Base-by-base conservation (phyloP, 2,329 filamentous ascomycete genomes). In the Colletotrichum brevisporum region DNA sequence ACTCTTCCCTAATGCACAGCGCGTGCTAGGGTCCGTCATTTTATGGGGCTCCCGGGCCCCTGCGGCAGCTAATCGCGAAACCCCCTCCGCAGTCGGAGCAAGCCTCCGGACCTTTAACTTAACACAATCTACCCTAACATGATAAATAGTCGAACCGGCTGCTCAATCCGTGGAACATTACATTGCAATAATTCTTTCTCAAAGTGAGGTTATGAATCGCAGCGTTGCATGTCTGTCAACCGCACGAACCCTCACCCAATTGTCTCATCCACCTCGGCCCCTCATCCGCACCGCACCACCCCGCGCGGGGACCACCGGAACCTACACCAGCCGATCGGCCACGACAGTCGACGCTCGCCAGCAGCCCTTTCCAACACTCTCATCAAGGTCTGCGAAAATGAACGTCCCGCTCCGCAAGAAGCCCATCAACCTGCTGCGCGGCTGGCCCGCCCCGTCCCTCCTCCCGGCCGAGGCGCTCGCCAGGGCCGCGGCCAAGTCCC, bases 391-490 rank as follows among this genome's bases (percentile, higher is more conserved):
- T 21, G 24, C 24, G 16, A 54, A 41, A 18, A 69, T 69, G 67
- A 69, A 67, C 21, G 43, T 27, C 5, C 21, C 55, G 4, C 26
- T 66, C 39, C 63, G 74, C 16, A 79, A 82, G 65, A 80, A 79
- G 36, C 81, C 81, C 21, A 91, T 92, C 76, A 92, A 92, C 75
- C 83, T 92, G 66, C 82, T 91, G 62, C 85, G 88, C 52, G 92
- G 92, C 74, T 94, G 91, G 91, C 92, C 92, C 0, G 84, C 83
- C 1, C 81, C 84, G 0, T 73, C 77, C 18, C 86, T 96, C 6
- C 85, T 97, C 10, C 93, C 94, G 6, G 86, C 87, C 2, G 78
- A 83, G 5, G 83, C 90, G 15, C 85, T 97, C 65, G 84, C 87
- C 43, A 80, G 82, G 31, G 91, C 93, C 27, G 84, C 91, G 65